Conservation (phyloP, 2,329 filamentous ascomycete species). For the Colletotrichum caudatum region DNA sequence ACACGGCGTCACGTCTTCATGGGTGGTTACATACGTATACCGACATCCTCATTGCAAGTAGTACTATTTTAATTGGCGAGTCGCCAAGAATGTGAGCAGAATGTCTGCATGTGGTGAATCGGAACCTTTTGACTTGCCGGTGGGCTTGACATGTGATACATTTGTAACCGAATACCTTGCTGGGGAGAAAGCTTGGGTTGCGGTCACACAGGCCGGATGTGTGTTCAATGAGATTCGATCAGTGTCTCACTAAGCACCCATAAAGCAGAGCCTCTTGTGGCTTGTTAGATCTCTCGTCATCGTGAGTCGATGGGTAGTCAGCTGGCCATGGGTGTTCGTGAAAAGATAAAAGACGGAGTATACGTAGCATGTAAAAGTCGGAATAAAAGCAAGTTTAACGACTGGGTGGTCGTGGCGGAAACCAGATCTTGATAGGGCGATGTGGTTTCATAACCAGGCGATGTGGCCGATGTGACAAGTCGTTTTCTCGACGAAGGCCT, state of each 20-base stretch:
- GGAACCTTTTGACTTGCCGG: not conserved
- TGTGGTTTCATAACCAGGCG: constrained; percentile 12
- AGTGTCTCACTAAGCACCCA: not conserved
- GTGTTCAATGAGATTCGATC: not conserved
- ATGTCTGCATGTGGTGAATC: constrained; percentile 13
- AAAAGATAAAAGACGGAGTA: not conserved
- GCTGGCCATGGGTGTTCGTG: constrained; percentile 1
- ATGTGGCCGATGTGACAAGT: constrained; percentile 28
- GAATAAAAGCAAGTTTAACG: constrained; percentile 3
- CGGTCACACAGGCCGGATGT: not conserved
- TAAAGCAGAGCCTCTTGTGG: not conserved
- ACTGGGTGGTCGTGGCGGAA: constrained; percentile 6
- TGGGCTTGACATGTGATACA: constrained; percentile 11
- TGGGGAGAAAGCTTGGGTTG: not conserved
- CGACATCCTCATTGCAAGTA: constrained; percentile 33
- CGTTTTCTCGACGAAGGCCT: constrained; percentile 14
- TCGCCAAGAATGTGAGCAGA: constrained; percentile 1
- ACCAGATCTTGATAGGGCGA: constrained; percentile 2
- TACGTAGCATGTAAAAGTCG: not conserved
- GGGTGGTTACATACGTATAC: constrained; percentile 24
- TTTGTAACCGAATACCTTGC: not conserved
- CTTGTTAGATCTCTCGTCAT: constrained; percentile 1
- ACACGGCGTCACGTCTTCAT: constrained; percentile 6
- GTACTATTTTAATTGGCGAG: not conserved
- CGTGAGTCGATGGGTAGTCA: constrained; percentile 1